phyloP scores from a whole-genome alignment of 73 alveolate species.

The Paramecium octaurelia region DNA sequence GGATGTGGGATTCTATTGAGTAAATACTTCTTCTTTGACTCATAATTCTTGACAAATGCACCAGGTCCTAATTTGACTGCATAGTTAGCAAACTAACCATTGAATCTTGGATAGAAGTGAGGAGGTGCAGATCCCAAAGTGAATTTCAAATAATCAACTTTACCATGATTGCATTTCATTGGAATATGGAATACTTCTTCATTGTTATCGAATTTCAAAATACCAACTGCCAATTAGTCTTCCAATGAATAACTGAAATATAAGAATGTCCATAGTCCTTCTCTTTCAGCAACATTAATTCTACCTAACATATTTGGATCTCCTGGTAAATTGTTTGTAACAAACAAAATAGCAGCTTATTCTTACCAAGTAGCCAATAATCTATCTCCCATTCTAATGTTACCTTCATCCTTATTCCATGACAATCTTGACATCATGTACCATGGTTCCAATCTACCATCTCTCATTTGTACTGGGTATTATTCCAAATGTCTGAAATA shows the following conservation, averaged over 20 bases:
- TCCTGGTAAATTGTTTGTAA: conserved; percentile 32
- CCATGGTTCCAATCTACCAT: conserved; percentile 23
- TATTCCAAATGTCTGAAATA: background rate
- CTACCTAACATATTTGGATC: background rate
- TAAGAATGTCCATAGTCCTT: conserved; percentile 44
- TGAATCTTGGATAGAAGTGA: conserved; percentile 1
- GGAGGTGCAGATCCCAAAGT: background rate
- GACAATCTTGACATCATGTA: conserved; percentile 27
- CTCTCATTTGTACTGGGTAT: conserved; percentile 22
- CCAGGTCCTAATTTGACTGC: conserved; percentile 35
- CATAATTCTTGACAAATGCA: conserved; percentile 7
- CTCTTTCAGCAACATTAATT: background rate
- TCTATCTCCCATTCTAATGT: conserved; percentile 49
- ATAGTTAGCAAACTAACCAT: conserved; percentile 36
- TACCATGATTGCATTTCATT: background rate
- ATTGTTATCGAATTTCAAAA: background rate
- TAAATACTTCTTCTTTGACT: background rate
- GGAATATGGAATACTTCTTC: background rate
- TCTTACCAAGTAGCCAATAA: conserved; percentile 21
- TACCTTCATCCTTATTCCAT: background rate
- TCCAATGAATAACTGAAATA: conserved; percentile 40
- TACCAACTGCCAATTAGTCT: background rate
- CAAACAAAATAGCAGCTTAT: background rate
- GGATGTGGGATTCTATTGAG: conserved; percentile 28
- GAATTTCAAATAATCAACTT: conserved; percentile 5